phyloP scores from a whole-genome alignment of 371 early-diverging fungal genomes.

The Catenaria anguillulae region DNA sequence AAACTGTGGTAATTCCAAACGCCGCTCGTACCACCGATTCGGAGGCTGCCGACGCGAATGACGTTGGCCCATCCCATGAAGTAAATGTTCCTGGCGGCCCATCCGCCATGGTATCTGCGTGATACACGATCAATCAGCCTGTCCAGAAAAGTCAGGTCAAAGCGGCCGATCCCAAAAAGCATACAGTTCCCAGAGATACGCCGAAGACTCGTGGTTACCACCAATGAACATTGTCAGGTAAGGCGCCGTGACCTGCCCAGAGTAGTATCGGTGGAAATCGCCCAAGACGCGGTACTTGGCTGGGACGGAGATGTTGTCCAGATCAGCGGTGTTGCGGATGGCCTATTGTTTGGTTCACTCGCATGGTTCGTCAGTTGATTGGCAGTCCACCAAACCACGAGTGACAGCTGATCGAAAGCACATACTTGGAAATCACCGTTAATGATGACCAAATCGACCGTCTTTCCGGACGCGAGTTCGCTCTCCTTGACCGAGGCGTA shows the following conservation, averaged over 20 bases:
- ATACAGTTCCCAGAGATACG: constrained; percentile 81
- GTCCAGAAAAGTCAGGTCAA: too few species aligned
- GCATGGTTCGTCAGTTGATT: neutral
- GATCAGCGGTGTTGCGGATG: constrained; percentile 69
- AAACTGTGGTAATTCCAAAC: constrained; percentile 67
- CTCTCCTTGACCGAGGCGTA: constrained; percentile 47
- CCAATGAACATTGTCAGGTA: constrained; percentile 86
- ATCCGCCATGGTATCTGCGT: constrained; percentile 64
- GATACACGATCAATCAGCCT: neutral
- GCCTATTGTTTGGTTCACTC: too few species aligned
- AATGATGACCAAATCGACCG: constrained; percentile 78
- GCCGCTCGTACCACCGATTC: constrained; percentile 86
- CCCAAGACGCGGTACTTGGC: constrained; percentile 66
- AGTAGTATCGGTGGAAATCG: constrained; percentile 80
- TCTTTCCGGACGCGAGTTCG: constrained; percentile 35
- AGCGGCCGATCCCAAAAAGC: constrained; percentile 10
- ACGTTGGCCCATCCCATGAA: constrained; percentile 77
- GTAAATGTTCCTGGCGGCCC: constrained; percentile 89
- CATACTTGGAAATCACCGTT: constrained; percentile 94
- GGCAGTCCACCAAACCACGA: neutral
- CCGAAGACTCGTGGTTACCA: constrained; percentile 94
- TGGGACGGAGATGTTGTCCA: constrained; percentile 64
- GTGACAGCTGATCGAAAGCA: neutral
- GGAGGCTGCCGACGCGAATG: constrained; percentile 65
- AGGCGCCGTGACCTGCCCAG: constrained; percentile 61